Evolutionary conservation across 148 eudicot species (phyloP).

Genomic region (Vaccinium corymbosum): DNA sequence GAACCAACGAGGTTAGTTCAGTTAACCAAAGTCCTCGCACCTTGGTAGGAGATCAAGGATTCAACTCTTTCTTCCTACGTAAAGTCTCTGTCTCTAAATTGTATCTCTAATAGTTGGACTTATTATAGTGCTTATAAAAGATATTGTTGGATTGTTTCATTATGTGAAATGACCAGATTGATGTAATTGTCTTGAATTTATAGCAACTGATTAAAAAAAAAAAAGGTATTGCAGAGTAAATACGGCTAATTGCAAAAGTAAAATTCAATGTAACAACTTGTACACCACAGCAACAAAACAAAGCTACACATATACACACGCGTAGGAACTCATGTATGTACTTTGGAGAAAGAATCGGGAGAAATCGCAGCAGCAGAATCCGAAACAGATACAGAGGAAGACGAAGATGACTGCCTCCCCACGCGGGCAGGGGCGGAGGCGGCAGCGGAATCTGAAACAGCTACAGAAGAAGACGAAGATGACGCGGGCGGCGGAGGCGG

Average conservation of each 20-base stretch:
- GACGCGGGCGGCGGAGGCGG: slow-evolving; percentile 11
- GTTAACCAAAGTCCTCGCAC: too few relatives aligned
- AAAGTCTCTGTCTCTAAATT: too few relatives aligned
- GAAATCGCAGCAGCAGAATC: slow-evolving; percentile 6
- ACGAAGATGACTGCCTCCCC: neutral
- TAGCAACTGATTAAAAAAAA: too few relatives aligned
- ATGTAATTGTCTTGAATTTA: too few relatives aligned
- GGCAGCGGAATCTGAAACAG: neutral
- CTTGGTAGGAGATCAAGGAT: too few relatives aligned
- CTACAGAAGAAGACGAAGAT: slow-evolving; percentile 17
- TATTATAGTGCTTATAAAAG: too few relatives aligned
- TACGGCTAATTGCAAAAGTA: neutral
- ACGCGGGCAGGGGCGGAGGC: slow-evolving; percentile 6
- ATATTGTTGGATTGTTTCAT: too few relatives aligned
- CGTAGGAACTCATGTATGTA: neutral
- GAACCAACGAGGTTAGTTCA: too few relatives aligned
- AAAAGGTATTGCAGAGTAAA: too few relatives aligned
- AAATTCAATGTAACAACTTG: neutral
- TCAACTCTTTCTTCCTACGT: too few relatives aligned
- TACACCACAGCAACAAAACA: neutral
- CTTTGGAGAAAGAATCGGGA: slow-evolving; percentile 26
- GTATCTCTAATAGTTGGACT: too few relatives aligned
- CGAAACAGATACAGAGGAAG: slow-evolving; percentile 18
- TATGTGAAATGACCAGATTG: too few relatives aligned
- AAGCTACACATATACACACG: neutral